Base-by-base conservation (phyloP, 306 rosid genomes). In the Trifolium pratense region DNA sequence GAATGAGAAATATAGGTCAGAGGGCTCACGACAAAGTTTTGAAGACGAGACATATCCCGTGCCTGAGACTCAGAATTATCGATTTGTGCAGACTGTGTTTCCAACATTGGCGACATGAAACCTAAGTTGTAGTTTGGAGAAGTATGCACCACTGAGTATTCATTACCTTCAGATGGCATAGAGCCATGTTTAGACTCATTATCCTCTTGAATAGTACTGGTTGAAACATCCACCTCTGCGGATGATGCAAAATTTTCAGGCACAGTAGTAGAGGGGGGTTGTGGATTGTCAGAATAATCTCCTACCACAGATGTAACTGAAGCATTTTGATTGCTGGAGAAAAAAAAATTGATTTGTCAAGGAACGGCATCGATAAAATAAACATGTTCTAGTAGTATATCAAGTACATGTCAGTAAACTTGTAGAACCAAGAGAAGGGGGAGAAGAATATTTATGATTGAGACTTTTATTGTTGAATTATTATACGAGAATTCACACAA, bases 61-160 rank as follows among this genome's bases (percentile, higher is more conserved):
- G 92, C 76, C 66, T 93, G 97, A 84, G 96, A 71, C 74, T 90
- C 97, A 3, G 92, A 85, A 79, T 83, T 89, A 78, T 94, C 99
- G 70, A 86, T 75, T 39, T 86, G 83, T 55, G 89, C 66, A 77
- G 88, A 85, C 82, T 89, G 96, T 76, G 89, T 80, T 70, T 91
- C 96, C 73, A 89, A 70, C 82, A 94, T 78, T 49, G 97, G 92
- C 16, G 96, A 89, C 69, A 87, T 82, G 32, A 88, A 81, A 61
- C 96, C 99, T 78, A 81, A 86, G 86, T 76, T 77, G 83, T 88
- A 88, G 81, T 85, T 83, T 5, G 89, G 81, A 74, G 96, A 75
- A 60, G 88, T 77, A 68, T 79, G 88, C 74, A 80, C 82, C 75
- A 73, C 83, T 0, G 95, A 79, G 85, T 91, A 75, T 58, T 86